These are phyloP conservation scores for Ophiorrhiza pumila DNA, from an alignment of 257 asterid species.

Conservation along the genomic window DNA sequence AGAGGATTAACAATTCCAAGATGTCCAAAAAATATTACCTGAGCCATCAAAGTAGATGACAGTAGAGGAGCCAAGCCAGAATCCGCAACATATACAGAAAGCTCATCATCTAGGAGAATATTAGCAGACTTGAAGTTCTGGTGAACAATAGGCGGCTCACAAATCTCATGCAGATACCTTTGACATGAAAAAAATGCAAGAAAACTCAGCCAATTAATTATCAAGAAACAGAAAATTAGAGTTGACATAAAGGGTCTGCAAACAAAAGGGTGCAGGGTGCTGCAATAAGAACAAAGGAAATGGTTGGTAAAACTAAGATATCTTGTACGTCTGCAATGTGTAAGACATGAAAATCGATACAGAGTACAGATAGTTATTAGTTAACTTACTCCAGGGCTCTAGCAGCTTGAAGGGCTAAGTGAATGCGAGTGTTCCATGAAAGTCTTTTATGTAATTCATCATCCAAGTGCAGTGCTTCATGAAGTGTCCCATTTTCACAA, in stretches of 20 bases:
- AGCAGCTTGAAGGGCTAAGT: slow-evolving; percentile 89
- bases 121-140: slow-evolving; percentile 76
- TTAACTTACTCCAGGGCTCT: slow-evolving; percentile 75
- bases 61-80: slow-evolving; percentile 75
- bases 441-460: slow-evolving; percentile 61
- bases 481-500: slow-evolving; percentile 67
- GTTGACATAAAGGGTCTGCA: background rate
- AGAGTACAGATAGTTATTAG: background rate
- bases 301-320: background rate
- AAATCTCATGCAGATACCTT: slow-evolving; percentile 87
- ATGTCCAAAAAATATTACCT: slow-evolving; percentile 33
- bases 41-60: slow-evolving; percentile 50
- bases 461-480: slow-evolving; percentile 75
- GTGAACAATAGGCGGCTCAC: slow-evolving; percentile 70
- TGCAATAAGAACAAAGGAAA: background rate
- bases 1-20: background rate
- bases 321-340: background rate
- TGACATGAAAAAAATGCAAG: slow-evolving; percentile 18
- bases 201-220: slow-evolving; percentile 14
- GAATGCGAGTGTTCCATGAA: slow-evolving; percentile 80
- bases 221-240: background rate
- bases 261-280: slow-evolving; percentile 5
- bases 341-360: background rate
- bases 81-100: slow-evolving; percentile 63
- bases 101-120: slow-evolving; percentile 66